These are phyloP conservation scores for Thalia dealbata DNA, from an alignment of 176 grass and related monocot species.

Conservation along the genomic window DNA sequence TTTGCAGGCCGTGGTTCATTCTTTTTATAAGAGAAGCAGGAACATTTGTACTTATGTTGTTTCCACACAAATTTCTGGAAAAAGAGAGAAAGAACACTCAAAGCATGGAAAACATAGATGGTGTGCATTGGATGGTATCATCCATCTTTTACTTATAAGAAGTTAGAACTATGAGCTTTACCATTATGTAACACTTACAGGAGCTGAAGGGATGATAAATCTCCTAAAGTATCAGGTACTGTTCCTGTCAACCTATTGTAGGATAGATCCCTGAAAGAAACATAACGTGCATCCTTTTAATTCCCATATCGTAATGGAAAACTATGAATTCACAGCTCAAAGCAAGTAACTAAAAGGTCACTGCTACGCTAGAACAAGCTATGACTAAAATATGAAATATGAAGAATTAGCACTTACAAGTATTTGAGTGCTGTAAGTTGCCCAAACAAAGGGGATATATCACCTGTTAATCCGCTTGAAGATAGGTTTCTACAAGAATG, in stretches of 20 bases:
- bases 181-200: slow-evolving; percentile 32
- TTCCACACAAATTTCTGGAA: neutral
- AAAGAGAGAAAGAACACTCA: slow-evolving; percentile 1
- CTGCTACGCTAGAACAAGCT: too few species aligned
- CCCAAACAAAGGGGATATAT: slow-evolving; percentile 30
- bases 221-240: slow-evolving; percentile 40
- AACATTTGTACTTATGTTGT: too few species aligned
- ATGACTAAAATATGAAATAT: neutral
- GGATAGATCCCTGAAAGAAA: slow-evolving; percentile 45
- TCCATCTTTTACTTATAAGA: too few species aligned
- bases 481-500: slow-evolving; percentile 32
- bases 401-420: slow-evolving; percentile 23
- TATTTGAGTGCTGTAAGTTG: slow-evolving; percentile 29
- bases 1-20: neutral
- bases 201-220: slow-evolving; percentile 25
- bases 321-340: too few species aligned
- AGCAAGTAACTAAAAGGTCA: too few species aligned
- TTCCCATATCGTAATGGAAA: too few species aligned
- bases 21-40: too few species aligned
- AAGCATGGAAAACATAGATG: too few species aligned
- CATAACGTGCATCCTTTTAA: neutral
- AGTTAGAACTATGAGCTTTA: too few species aligned
- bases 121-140: too few species aligned
- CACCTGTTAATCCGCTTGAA: slow-evolving; percentile 32
- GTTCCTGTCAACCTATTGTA: slow-evolving; percentile 46